Conservation (phyloP, 495 filamentous ascomycete genomes). For the Neurospora sublineolata region DNA sequence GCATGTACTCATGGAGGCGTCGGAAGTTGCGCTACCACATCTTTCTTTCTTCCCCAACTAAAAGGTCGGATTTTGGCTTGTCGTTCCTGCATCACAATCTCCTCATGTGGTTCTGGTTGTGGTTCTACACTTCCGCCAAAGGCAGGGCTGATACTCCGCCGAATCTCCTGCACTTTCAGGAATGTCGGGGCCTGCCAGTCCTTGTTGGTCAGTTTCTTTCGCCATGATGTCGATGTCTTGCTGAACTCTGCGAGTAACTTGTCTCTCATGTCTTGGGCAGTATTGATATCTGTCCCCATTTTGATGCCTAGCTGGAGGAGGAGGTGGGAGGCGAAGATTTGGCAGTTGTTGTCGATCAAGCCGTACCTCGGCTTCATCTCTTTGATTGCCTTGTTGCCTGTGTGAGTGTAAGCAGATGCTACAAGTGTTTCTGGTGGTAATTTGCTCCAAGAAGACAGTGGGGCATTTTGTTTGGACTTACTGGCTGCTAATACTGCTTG, state of each 20-base stretch:
- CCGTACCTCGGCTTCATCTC: constrained; percentile 35
- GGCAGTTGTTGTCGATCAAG: constrained; percentile 39
- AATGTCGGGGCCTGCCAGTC: neutral
- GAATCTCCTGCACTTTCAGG: neutral
- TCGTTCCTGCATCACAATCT: neutral
- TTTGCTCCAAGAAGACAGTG: neutral
- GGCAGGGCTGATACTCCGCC: neutral
- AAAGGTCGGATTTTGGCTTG: neutral
- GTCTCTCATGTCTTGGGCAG: neutral
- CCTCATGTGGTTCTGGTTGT: neutral
- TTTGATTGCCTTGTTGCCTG: constrained; percentile 33
- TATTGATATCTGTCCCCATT: neutral
- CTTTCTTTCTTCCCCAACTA: neutral
- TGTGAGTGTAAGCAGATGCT: neutral
- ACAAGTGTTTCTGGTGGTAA: neutral
- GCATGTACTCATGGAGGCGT: neutral
- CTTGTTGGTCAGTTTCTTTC: neutral
- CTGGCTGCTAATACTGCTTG: constrained; percentile 32
- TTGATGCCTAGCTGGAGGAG: neutral
- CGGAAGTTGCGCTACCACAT: neutral
- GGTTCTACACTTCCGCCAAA: neutral
- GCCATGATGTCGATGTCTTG: neutral
- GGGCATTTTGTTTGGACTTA: constrained; percentile 7
- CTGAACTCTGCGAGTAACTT: neutral
- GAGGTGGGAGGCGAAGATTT: constrained; percentile 25